Percentiles rank a stretch among this genome's conserved stretches.
Conservation (phyloP, 108 stramenopile species). For the Parmales sp. region DNA sequence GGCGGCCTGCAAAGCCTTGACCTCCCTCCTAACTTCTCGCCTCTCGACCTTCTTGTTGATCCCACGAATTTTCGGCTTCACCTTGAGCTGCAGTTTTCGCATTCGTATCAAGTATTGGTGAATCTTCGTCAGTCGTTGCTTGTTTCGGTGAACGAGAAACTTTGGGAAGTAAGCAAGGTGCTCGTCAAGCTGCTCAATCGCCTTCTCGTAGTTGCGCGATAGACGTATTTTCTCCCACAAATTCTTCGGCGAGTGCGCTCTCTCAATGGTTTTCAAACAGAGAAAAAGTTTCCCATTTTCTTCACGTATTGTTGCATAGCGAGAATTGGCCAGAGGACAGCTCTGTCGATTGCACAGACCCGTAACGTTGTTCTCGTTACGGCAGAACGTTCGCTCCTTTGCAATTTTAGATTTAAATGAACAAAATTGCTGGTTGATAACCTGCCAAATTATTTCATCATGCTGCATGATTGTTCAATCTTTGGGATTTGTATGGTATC, state of each 20-base stretch:
- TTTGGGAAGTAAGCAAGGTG: constrained; percentile 92
- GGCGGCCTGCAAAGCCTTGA: constrained; percentile 84
- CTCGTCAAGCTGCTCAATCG: constrained; percentile 74
- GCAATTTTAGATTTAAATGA: constrained; percentile 83
- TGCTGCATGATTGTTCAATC: constrained; percentile 62
- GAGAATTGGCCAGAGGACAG: constrained; percentile 92
- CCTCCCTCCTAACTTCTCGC: constrained; percentile 77
- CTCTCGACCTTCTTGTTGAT: constrained; percentile 81
- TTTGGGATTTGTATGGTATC: too few species aligned
- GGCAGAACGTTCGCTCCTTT: constrained; percentile 80
- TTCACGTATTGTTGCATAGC: constrained; percentile 94
- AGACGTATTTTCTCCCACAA: constrained; percentile 94
- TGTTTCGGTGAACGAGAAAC: constrained; percentile 81
- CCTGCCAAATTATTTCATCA: constrained; percentile 97
- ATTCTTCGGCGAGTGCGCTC: constrained; percentile 92
- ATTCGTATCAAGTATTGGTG: constrained; percentile 95
- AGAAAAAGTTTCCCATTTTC: constrained; percentile 81
- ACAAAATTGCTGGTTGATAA: constrained; percentile 93
- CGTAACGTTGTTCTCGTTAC: constrained; percentile 89
- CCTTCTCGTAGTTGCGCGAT: constrained; percentile 82
- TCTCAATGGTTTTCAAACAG: constrained; percentile 91
- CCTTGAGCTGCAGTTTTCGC: constrained; percentile 85
- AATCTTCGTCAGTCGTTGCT: constrained; percentile 96
- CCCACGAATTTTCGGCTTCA: constrained; percentile 61
- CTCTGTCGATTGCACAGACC: constrained; percentile 89